Evolutionary conservation across 2,329 filamentous ascomycete species (phyloP).

Genomic region (Colletotrichum falcatum): DNA sequence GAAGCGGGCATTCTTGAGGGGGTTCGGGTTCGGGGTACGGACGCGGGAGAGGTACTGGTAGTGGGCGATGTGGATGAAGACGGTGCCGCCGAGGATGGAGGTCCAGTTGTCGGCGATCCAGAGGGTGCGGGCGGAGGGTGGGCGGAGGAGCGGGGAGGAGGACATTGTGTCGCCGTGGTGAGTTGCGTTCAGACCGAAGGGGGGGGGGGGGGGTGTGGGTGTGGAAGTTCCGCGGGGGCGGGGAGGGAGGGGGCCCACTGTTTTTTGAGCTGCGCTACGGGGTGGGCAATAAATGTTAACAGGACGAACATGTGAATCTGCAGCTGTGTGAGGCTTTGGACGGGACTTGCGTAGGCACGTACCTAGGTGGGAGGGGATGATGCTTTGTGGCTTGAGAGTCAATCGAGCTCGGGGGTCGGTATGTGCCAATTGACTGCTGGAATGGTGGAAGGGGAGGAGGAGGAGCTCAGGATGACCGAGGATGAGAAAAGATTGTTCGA

Average conservation of each 20-base stretch:
- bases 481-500: too few relatives aligned
- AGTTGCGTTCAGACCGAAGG: conserved; percentile 5
- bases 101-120: conserved; percentile 42
- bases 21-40: conserved; percentile 38
- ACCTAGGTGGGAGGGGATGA: background rate
- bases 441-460: background rate
- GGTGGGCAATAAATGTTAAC: background rate
- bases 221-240: background rate
- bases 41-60: conserved; percentile 39
- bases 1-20: conserved; percentile 42
- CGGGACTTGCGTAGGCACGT: background rate
- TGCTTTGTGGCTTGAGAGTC: background rate
- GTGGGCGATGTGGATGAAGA: conserved; percentile 38
- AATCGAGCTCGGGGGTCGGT: background rate
- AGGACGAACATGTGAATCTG: conserved; percentile 15
- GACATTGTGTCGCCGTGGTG: conserved; percentile 12
- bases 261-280: conserved; percentile 5
- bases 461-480: background rate
- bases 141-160: conserved; percentile 28
- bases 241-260: background rate
- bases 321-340: background rate
- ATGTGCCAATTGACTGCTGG: background rate
- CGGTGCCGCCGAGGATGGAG: conserved; percentile 38
- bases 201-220: too few relatives aligned
- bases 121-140: conserved; percentile 29